A percentile compares a stretch with the other conserved stretches of the same genome.
phyloP scores from a whole-genome alignment of 140 eudicot genomes.

The Anethum foeniculum region DNA sequence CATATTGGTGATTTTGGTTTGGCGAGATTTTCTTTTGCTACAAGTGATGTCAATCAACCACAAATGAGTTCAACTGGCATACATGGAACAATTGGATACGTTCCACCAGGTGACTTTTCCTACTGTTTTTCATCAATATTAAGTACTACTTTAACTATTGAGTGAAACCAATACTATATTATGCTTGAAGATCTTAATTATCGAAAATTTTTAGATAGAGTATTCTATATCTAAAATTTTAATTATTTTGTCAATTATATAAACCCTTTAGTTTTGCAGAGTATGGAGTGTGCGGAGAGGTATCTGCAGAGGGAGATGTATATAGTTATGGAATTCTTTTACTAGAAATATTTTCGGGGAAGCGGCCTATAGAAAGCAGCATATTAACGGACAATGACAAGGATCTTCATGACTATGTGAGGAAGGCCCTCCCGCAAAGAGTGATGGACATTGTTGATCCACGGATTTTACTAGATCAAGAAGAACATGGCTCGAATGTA shows the following conservation, averaged over 20 bases:
- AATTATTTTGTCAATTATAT: not conserved
- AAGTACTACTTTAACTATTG: not conserved
- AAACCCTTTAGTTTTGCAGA: not conserved
- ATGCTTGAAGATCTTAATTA: not conserved
- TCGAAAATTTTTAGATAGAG: not conserved
- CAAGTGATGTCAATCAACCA: not conserved
- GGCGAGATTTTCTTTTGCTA: not conserved
- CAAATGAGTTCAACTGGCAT: constrained; percentile 2
- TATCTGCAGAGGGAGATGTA: constrained; percentile 7
- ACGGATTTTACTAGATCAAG: not conserved
- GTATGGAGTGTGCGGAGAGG: constrained; percentile 11
- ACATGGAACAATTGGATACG: not conserved
- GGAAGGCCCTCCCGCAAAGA: not conserved
- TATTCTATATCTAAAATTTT: not conserved
- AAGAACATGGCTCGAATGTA: not conserved
- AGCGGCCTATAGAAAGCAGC: not conserved
- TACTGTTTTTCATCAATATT: not conserved
- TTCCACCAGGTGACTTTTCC: not conserved
- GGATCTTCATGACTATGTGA: not conserved
- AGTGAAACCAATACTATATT: not conserved
- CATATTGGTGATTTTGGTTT: constrained; percentile 1
- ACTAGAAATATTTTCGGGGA: constrained; percentile 7
- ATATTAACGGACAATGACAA: not conserved
- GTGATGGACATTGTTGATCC: not conserved
- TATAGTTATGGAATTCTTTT: constrained; percentile 11